These are phyloP conservation scores for Pythium myriotylum DNA, from an alignment of 352 stramenopile species.

Conservation along the genomic window DNA sequence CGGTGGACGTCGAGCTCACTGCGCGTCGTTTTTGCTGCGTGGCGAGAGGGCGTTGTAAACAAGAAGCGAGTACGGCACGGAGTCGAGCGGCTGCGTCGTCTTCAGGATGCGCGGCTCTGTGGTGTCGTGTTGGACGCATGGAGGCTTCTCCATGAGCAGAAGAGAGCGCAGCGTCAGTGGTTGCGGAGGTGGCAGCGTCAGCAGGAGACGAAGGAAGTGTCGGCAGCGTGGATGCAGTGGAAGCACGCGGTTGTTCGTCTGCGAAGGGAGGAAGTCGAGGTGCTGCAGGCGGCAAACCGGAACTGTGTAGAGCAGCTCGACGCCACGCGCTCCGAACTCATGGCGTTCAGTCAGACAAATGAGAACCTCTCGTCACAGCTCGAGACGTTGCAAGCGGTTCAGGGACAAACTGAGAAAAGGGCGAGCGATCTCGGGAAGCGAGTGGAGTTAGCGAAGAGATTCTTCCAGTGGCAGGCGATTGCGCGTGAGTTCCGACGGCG, in stretches of 20 bases:
- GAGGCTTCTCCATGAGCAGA: not conserved
- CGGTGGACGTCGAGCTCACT: constrained; percentile 15
- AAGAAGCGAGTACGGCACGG: constrained; percentile 8
- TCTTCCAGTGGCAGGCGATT: constrained; percentile 1
- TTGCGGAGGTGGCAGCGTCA: not conserved
- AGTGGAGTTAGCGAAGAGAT: not conserved
- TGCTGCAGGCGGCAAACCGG: not conserved
- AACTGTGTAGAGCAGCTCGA: not conserved
- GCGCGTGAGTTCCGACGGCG: no score
- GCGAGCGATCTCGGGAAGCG: not conserved
- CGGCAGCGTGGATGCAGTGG: constrained; percentile 8
- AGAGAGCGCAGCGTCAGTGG: constrained; percentile 4
- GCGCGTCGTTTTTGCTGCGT: constrained; percentile 9
- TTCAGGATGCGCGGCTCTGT: constrained; percentile 12
- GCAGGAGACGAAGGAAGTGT: not conserved
- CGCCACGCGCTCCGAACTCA: not conserved
- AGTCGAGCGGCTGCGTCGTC: not conserved
- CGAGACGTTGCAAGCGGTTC: not conserved
- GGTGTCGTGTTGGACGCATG: constrained; percentile 6
- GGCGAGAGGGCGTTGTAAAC: constrained; percentile 1
- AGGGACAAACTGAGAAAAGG: not conserved
- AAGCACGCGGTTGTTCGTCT: not conserved
- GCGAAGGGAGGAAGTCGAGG: not conserved
- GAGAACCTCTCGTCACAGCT: not conserved
- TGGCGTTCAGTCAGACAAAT: not conserved